A percentile compares a stretch with the other conserved stretches of the same genome.
These are phyloP conservation scores for Apophysomyces ossiformis DNA, from an alignment of 371 early-diverging fungal species.

Conservation along the genomic window DNA sequence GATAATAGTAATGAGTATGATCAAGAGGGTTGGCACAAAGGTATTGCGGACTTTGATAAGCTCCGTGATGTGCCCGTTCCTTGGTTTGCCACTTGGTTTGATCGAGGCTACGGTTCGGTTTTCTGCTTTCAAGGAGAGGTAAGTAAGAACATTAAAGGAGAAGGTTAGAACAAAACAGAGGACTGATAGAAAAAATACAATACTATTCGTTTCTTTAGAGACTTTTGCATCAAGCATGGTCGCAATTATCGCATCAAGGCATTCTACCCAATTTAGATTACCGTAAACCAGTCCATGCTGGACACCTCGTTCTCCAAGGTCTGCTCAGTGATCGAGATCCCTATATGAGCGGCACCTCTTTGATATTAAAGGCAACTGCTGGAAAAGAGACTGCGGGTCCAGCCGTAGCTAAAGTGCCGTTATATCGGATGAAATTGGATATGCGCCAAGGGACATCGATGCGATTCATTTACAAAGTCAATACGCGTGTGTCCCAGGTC, in stretches of 20 bases:
- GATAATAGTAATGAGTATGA: no score
- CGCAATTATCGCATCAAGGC: constrained; percentile 59
- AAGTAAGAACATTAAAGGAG: no score
- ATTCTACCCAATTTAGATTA: constrained; percentile 50
- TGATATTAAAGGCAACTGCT: not conserved
- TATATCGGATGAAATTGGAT: not conserved
- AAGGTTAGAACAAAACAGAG: not conserved
- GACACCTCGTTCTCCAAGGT: constrained; percentile 8
- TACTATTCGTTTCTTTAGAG: constrained; percentile 20
- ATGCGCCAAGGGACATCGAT: not conserved
- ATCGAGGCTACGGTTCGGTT: constrained; percentile 17
- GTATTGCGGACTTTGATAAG: constrained; percentile 1
- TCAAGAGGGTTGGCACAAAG: not conserved
- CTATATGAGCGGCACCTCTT: constrained; percentile 46
- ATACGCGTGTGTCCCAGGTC: not conserved
- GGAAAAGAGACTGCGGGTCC: not conserved
- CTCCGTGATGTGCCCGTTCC: not conserved
- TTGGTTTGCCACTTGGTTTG: constrained; percentile 24
- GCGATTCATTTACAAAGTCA: not conserved
- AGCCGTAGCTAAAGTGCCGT: not conserved
- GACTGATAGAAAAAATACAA: not conserved
- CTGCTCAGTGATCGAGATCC: constrained; percentile 34
- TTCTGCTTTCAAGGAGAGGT: constrained; percentile 20
- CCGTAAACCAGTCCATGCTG: not conserved
- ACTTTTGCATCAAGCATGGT: constrained; percentile 52